phyloP scores from a whole-genome alignment of 306 rosid species.

The Senna tora region DNA sequence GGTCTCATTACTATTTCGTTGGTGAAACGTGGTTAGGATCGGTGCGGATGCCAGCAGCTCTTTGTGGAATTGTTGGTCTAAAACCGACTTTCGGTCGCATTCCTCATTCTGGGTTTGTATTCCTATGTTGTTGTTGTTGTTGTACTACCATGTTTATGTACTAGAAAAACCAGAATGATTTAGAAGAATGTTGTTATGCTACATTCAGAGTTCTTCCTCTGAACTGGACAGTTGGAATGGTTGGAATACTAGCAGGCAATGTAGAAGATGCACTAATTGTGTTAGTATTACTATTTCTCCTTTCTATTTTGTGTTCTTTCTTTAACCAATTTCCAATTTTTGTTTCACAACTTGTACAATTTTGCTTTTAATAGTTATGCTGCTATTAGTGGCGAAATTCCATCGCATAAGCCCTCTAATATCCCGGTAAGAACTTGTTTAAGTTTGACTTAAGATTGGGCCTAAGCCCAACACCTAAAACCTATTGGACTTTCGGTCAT shows the following conservation, averaged over 20 bases:
- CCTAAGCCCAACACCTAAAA: too few species aligned
- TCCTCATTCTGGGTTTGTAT: conserved; percentile 76
- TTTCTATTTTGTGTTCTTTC: conserved; percentile 15
- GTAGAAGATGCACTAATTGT: conserved; percentile 79
- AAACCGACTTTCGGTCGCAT: conserved; percentile 86
- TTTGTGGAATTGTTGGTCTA: conserved; percentile 90
- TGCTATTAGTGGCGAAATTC: conserved; percentile 66
- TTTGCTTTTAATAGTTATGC: conserved; percentile 67
- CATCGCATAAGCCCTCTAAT: conserved; percentile 39
- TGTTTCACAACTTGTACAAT: conserved; percentile 28
- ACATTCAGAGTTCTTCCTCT: conserved; percentile 81
- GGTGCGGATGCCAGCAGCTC: conserved; percentile 95
- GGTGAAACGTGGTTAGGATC: conserved; percentile 62
- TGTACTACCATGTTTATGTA: conserved; percentile 15
- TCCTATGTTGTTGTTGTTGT: conserved; percentile 25
- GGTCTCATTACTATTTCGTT: too few species aligned
- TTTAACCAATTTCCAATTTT: conserved; percentile 32
- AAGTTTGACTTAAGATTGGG: too few species aligned
- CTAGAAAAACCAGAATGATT: conserved; percentile 26
- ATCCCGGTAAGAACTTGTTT: conserved; percentile 45
- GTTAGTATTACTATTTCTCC: conserved; percentile 49
- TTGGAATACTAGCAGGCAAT: conserved; percentile 85
- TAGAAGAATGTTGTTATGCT: conserved; percentile 31
- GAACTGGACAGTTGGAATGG: conserved; percentile 96
- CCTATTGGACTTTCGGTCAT: too few species aligned